Base-by-base conservation (phyloP, 2,329 filamentous ascomycete genomes). In the Fusarium falciforme region DNA sequence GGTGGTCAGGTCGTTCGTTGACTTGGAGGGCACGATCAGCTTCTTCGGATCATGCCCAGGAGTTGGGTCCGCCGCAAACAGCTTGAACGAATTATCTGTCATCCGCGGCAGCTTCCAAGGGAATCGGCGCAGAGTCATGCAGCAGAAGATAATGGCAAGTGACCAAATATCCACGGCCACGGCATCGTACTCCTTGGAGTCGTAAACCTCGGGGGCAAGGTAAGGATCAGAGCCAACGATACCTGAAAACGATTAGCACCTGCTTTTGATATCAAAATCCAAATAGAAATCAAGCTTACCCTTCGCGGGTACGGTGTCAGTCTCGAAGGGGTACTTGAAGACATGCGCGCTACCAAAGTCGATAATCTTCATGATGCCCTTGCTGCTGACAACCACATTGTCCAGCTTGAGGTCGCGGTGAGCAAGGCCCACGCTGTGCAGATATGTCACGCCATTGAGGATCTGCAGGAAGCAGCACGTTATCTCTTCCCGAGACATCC, bases 341-440 rank as follows among this genome's bases (percentile, higher is more conserved):
- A 99, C 96, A 75, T 96, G 95, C 1, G 96, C 96, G 84, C 95
- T 98, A 29, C 96, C 96, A 83, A 99, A 99, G 82, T 99, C 96
- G 79, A 99, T 99, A 74, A 99, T 93, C 84, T 99, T 99, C 95
- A 99, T 98, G 78, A 99, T 98, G 3, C 96, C 96, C 79, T 93
- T 91, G 80, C 97, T 94, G 80, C 95, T 98, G 68, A 99, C 95
- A 31, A 99, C 96, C 22, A 99, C 96, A 77, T 99, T 99, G 85
- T 99, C 96, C 77, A 99, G 85, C 84, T 99, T 99, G 78, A 99
- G 81, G 86, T 99, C 96, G 52, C 96, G 91, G 84, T 99, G 96
- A 12, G 96, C 95, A 61, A 99, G 86, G 4, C 96, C 96, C 90
- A 98, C 96, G 80, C 93, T 93, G 83, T 99, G 96, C 70, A 99